Base-by-base conservation (phyloP, 2,329 filamentous ascomycete genomes). In the Epichloe amarillans region DNA sequence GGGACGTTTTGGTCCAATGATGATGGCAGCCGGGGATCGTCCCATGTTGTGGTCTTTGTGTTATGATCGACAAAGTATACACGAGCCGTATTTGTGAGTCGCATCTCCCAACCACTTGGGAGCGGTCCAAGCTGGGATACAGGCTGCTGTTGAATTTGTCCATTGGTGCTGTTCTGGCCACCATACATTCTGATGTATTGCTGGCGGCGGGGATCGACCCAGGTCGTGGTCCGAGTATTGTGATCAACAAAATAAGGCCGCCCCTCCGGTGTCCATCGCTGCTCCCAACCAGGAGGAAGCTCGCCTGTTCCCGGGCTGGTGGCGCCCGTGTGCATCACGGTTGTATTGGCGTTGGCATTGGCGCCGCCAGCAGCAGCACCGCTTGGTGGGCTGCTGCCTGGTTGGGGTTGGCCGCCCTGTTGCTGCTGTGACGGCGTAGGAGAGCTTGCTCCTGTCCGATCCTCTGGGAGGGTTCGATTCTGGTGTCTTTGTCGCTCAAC, bases 21-120 rank as follows among this genome's bases (percentile, higher is more conserved):
- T 3, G 91, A 97, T 23, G 93, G 93, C 58, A 98, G 73, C 63
- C 93, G 82, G 37, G 93, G 93, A 63, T 98, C 93, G 64, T 98
- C 93, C 93, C 93, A 98, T 1, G 93, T 98, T 3, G 93, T 98
- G 0, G 93, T 98, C 75, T 98, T 98, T 43, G 93, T 98, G 71
- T 98, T 98, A 72, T 98, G 93, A 63, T 98, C 93, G 43, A 98
- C 93, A 67, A 98, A 98, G 71, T 98, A 98, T 15, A 98, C 93
- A 53, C 93, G 80, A 30, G 93, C 93, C 14, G 93, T 98, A 68
- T 98, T 97, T 49, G 93, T 98, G 48, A 98, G 82, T 54, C 93
- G 88, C 93, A 98, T 98, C 75, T 98, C 93, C 93, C 93, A 98
- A 3, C 93, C 93, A 62, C 93, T 97, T 3, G 93, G 93, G 46